Percentiles rank a stretch among this genome's conserved stretches.
phyloP scores from a whole-genome alignment of 2,329 filamentous ascomycete genomes.

The Cladophialophora psammophila region DNA sequence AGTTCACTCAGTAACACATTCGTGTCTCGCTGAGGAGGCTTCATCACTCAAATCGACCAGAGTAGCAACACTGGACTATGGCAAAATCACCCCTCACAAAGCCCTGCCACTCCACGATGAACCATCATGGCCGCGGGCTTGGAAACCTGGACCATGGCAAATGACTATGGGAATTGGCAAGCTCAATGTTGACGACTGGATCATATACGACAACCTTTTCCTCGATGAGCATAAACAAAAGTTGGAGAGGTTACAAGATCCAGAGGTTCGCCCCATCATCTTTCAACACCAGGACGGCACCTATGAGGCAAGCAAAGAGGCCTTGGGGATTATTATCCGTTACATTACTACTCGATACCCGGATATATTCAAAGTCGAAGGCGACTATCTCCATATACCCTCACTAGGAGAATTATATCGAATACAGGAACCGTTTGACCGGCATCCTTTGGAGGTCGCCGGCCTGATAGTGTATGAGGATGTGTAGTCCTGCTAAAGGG shows the following conservation, averaged over 20 bases:
- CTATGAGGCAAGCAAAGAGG: background rate
- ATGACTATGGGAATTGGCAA: background rate
- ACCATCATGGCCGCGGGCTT: background rate
- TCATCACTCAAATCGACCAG: background rate
- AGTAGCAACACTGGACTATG: background rate
- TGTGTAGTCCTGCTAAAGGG: background rate
- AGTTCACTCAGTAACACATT: background rate
- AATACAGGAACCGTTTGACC: background rate
- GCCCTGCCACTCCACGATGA: background rate
- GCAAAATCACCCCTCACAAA: background rate
- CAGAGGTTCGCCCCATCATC: background rate
- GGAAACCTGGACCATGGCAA: background rate
- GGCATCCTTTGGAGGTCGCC: background rate
- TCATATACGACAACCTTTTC: background rate
- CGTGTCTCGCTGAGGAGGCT: background rate
- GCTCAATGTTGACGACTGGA: background rate
- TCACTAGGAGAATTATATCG: background rate
- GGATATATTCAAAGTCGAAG: background rate
- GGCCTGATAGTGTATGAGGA: background rate
- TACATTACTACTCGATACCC: background rate
- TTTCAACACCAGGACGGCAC: background rate
- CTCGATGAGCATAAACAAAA: background rate
- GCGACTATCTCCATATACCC: background rate
- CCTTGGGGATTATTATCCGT: background rate
- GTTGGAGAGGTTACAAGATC: background rate